Evolutionary conservation across 768 basidiomycete species (phyloP).

Genomic region (Mycena rebaudengoi): DNA sequence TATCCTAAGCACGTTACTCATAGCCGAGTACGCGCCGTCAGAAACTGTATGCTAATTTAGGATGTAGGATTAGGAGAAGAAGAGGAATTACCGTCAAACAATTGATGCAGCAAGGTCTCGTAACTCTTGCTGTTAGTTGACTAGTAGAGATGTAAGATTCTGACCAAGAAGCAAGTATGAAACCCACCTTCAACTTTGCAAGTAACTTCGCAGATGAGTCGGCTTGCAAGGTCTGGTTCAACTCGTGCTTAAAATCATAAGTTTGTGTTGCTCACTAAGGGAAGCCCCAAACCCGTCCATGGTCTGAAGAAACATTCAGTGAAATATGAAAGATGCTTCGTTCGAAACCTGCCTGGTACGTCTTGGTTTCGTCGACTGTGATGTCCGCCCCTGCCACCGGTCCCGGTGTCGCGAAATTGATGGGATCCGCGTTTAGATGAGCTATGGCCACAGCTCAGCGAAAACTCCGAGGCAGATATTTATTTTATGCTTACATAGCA

Average conservation of each 20-base stretch:
- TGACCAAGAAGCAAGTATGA: background rate
- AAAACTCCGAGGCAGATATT: background rate
- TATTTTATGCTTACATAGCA: background rate
- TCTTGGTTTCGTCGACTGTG: conserved; percentile 44
- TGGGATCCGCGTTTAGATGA: background rate
- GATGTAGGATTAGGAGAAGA: conserved; percentile 54
- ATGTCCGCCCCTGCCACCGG: conserved; percentile 54
- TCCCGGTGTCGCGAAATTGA: conserved; percentile 43
- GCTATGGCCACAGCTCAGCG: background rate
- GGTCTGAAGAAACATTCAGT: conserved; percentile 13
- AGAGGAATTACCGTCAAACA: conserved; percentile 54
- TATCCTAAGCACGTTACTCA: background rate
- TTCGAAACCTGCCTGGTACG: conserved; percentile 41
- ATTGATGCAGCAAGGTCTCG: conserved; percentile 51
- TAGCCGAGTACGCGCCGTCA: conserved; percentile 6
- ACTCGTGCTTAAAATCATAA: too few relatives aligned
- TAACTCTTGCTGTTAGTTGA: conserved; percentile 37
- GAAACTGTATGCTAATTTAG: conserved; percentile 42
- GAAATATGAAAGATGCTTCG: background rate
- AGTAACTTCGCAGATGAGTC: conserved; percentile 58
- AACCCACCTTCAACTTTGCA: conserved; percentile 52
- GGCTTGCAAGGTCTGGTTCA: too few relatives aligned
- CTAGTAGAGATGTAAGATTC: background rate
- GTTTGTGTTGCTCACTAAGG: conserved; percentile 55
- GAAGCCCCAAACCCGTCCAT: conserved; percentile 56